Conservation (phyloP, 139 green algal genomes). For the Coelastrella sp. region DNA sequence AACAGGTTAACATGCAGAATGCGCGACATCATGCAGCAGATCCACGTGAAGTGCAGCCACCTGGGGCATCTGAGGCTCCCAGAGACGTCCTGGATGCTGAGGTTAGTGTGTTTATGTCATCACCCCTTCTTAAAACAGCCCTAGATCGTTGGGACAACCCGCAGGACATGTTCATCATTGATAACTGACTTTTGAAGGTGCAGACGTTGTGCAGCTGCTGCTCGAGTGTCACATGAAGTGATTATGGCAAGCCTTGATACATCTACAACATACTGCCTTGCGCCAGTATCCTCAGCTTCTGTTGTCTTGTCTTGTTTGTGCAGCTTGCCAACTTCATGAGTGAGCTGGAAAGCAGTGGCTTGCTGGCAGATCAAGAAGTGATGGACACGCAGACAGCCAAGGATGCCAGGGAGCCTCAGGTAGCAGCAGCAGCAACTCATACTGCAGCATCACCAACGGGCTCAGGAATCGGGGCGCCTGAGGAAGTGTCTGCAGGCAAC, state of each 20-base stretch:
- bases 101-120: not conserved
- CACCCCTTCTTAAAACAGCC: no score
- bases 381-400: constrained; percentile 9
- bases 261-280: no score
- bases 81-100: constrained; percentile 1
- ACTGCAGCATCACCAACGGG: constrained; percentile 14
- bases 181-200: no score
- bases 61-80: not conserved
- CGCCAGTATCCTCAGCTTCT: not conserved
- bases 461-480: not conserved
- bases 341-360: constrained; percentile 78
- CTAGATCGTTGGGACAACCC: no score
- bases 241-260: no score
- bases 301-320: not conserved
- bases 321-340: constrained; percentile 83
- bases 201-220: no score
- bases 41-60: not conserved
- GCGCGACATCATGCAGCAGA: no score
- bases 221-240: no score
- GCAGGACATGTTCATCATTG: not conserved
- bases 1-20: no score
- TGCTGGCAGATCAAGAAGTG: constrained; percentile 49
- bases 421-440: constrained; percentile 16
- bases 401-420: no score
- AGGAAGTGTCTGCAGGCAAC: not conserved